These are phyloP conservation scores for Phlebiopsis flavidoalba DNA, from an alignment of 768 basidiomycete genomes.

Conservation along the genomic window DNA sequence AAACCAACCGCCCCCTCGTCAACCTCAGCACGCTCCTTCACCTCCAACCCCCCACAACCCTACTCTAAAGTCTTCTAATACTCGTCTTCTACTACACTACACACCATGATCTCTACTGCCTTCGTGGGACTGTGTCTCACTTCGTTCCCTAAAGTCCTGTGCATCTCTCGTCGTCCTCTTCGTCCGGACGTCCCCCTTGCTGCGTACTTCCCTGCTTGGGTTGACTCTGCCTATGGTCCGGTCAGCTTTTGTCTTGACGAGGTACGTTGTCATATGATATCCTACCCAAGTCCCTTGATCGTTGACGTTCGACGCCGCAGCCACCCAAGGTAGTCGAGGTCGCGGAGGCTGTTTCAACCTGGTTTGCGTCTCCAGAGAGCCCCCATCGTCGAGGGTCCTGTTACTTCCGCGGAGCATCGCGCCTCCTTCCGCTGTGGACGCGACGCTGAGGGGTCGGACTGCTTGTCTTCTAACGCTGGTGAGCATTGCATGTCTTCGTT, in stretches of 20 bases:
- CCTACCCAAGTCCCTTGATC: not conserved
- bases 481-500: no score
- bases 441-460: no score
- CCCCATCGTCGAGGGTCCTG: no score
- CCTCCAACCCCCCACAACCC: not conserved
- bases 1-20: not conserved
- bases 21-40: not conserved
- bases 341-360: no score
- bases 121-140: not conserved
- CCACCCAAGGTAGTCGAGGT: no score
- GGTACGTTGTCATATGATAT: not conserved
- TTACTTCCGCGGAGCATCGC: no score
- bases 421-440: no score
- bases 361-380: no score
- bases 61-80: not conserved
- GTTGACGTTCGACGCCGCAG: not conserved
- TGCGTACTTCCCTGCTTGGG: not conserved
- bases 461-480: no score
- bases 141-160: not conserved
- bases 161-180: not conserved
- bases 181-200: not conserved
- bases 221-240: not conserved
- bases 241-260: not conserved
- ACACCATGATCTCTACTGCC: not conserved
- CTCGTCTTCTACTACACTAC: not conserved